Base-by-base conservation (phyloP, 345 rosid genomes). In the Turritis glabra region DNA sequence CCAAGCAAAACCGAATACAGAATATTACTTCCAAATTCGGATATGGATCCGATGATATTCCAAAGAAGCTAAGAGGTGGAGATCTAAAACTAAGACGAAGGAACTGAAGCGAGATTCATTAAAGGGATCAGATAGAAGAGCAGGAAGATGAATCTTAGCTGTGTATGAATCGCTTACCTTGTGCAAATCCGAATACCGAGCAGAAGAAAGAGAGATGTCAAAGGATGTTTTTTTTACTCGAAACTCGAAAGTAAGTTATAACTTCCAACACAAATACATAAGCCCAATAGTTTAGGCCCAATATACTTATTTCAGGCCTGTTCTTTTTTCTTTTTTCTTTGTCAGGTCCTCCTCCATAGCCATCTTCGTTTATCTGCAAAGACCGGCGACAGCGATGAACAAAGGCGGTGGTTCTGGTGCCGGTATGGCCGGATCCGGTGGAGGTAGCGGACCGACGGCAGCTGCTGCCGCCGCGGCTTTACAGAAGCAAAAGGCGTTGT, bases 401-500 rank as follows among this genome's bases (percentile, higher is more conserved):
- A 93, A 87, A 82, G 92, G 87, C 58, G 88, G 82, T 52, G 77
- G 77, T 52, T 38, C 70, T 18, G 82, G 84, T 56, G 82, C 51
- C 5, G 80, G 72, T 26, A 75, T 79, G 30, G 81, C 80, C 40
- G 82, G 83, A 33, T 70, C 69, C 41, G 82, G 83, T 64, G 82
- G 55, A 14, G 90, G 84, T 44, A 78, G 78, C 29, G 91, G 96
- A 5, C 96, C 94, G 0, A 88, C 94, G 1, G 90, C 96, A 0
- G 92, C 92, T 0, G 96, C 98, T 0, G 89, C 97, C 0, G 86
- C 89, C 0, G 87, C 90, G 0, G 97, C 96, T 13, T 85, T 85
- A 8, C 98, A 93, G 80, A 93, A 89, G 82, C 97, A 93, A 81
- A 93, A 91, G 67, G 18, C 85, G 2, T 77, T 93, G 80, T 82